Base-by-base conservation (phyloP, 176 grass and related monocot genomes). In the Neostapfia colusana region DNA sequence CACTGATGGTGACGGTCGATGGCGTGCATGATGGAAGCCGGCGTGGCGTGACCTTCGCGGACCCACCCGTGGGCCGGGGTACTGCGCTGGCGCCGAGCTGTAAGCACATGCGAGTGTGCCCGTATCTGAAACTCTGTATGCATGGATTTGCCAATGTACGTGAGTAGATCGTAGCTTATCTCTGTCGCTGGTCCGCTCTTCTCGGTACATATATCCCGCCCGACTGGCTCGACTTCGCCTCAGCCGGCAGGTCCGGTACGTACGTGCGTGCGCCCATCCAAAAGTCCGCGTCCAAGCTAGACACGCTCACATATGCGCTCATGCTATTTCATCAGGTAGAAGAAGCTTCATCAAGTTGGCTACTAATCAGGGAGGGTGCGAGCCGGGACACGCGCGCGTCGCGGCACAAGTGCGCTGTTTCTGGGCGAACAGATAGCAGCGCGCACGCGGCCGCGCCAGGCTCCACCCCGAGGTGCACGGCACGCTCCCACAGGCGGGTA, bases 61-160 rank as follows among this genome's bases (percentile, higher is more conserved):
- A 46, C 73, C 73, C 85, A 72, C 66, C 45, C 15, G 50, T 58
- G 63, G 70, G 43, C 54, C 70, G 21, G 17, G 37, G 3, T 13
- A 24, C 62, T 10, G 17, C 8, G 73, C 78, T 79, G 85, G 80
- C 45, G 79, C 80, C 80, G 2, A 79, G 69, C 80, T 88, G 85
- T 74, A 26, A 10, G 4, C 85, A 83, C 85, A 83, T 83, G 80
- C 16, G 21, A 78, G 20, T 65, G 57, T 70, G 64, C 65, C 28
- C 58, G 0, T 27, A 28, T 62, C 57, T 8, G 53, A 55, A 48
- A 15, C 13, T 16, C 13, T 48, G 42, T 12, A 43, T 12, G 42
- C 42, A 43, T 43, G 31, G 2, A 31, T 31, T 31, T 1, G 31
- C 31, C 31, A 31, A 3, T 31, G 3, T 31, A 31, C 31, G 31